Evolutionary conservation across 148 eudicot species (phyloP).

Genomic region (Nepenthes mirabilis): DNA sequence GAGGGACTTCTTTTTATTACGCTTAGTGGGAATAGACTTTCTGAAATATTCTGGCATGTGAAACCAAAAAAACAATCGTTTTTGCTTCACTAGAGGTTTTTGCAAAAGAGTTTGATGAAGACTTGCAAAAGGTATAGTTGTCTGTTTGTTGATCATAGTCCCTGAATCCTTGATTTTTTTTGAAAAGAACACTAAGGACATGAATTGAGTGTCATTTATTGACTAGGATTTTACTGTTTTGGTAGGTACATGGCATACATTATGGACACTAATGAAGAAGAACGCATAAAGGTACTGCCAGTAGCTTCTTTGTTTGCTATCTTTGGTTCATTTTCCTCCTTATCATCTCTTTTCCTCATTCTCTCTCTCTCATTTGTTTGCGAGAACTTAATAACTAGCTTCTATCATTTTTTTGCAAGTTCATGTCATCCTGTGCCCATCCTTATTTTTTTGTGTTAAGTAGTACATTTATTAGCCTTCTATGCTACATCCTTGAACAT

Average conservation of each 20-base stretch:
- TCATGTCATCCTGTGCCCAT: not conserved
- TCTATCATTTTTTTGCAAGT: not conserved
- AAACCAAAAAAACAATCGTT: not conserved
- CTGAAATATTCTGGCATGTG: too few relatives aligned
- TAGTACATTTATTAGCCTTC: not conserved
- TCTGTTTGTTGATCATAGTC: not conserved
- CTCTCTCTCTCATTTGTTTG: not conserved
- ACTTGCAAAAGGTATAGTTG: too few relatives aligned
- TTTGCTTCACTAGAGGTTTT: not conserved
- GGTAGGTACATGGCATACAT: conserved; percentile 96
- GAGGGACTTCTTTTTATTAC: too few relatives aligned
- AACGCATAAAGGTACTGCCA: conserved; percentile 66
- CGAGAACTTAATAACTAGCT: not conserved
- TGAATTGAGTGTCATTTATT: too few relatives aligned
- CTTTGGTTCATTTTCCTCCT: too few relatives aligned
- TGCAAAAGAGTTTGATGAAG: too few relatives aligned
- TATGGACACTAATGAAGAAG: conserved; percentile 99
- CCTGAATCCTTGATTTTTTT: too few relatives aligned
- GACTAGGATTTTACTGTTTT: conserved; percentile 1
- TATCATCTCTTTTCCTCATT: not conserved
- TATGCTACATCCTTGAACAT: too few relatives aligned
- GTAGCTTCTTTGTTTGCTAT: not conserved
- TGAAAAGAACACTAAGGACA: too few relatives aligned
- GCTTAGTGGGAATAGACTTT: too few relatives aligned
- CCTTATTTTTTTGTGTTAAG: not conserved